A percentile compares a stretch with the other conserved stretches of the same genome.
Evolutionary conservation across 768 basidiomycete species (phyloP).

Genomic region (Cyclocybe aegerita): DNA sequence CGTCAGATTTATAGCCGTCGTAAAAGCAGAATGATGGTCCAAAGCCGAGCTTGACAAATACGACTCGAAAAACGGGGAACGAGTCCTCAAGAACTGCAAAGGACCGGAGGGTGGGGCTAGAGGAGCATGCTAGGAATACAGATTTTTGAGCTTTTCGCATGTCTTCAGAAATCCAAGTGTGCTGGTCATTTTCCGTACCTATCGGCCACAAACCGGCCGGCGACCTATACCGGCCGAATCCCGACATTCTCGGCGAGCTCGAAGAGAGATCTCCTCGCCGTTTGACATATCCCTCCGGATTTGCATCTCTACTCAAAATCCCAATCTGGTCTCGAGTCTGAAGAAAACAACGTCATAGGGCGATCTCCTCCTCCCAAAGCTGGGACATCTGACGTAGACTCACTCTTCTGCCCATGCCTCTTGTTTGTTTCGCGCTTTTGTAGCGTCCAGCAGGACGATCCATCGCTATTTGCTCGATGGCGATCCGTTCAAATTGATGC

Average conservation of each 20-base stretch:
- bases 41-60: slow-evolving; percentile 36
- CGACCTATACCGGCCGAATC: slow-evolving; percentile 28
- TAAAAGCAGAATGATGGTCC: slow-evolving; percentile 22
- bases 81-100: slow-evolving; percentile 12
- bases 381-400: slow-evolving; percentile 4
- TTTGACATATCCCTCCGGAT: slow-evolving; percentile 15
- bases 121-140: slow-evolving; percentile 36
- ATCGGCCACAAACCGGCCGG: slow-evolving; percentile 36
- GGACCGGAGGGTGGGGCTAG: slow-evolving; percentile 19
- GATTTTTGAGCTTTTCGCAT: slow-evolving; percentile 38
- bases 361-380: background rate
- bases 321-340: slow-evolving; percentile 1
- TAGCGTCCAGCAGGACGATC: slow-evolving; percentile 11
- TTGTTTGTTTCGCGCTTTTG: slow-evolving; percentile 4
- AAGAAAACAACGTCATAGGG: slow-evolving; percentile 5
- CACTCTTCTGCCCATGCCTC: background rate
- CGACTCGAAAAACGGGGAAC: slow-evolving; percentile 22
- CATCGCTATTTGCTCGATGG: slow-evolving; percentile 8
- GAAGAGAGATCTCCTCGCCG: slow-evolving; percentile 7
- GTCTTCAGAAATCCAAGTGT: slow-evolving; percentile 28
- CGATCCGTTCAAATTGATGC: slow-evolving; percentile 18
- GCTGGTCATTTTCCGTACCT: slow-evolving; percentile 44
- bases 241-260: slow-evolving; percentile 20
- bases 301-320: slow-evolving; percentile 3
- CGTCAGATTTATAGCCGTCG: slow-evolving; percentile 22